A percentile compares a stretch with the other conserved stretches of the same genome.
These are phyloP conservation scores for Podospora bellae-mahoneyi DNA, from an alignment of 495 filamentous ascomycete genomes.

Conservation along the genomic window DNA sequence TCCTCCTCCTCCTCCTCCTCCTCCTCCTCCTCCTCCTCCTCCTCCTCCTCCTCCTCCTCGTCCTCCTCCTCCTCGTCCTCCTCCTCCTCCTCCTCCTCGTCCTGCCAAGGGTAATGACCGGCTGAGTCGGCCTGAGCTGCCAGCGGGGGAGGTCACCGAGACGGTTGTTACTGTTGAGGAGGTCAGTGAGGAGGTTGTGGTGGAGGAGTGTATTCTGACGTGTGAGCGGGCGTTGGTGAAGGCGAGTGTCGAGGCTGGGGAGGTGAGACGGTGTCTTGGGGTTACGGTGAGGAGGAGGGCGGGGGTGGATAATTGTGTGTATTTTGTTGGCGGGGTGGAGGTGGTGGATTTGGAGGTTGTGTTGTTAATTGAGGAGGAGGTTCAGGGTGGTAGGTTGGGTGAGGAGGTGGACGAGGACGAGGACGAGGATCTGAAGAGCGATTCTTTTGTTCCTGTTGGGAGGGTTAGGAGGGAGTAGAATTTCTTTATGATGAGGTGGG, in stretches of 20 bases:
- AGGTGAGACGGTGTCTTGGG: background rate
- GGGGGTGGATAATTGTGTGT: background rate
- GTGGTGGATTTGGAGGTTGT: constrained; percentile 3
- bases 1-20: too few species aligned
- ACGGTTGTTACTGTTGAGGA: background rate
- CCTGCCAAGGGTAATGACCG: background rate
- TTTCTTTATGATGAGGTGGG: background rate
- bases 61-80: too few species aligned
- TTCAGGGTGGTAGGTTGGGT: background rate
- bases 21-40: too few species aligned
- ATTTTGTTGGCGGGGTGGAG: background rate
- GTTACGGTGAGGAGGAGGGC: background rate
- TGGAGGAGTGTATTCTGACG: background rate
- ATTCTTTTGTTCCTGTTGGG: background rate
- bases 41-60: too few species aligned
- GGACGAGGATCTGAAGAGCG: background rate
- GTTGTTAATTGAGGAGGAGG: background rate
- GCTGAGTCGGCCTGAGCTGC: background rate
- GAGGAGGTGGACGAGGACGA: background rate
- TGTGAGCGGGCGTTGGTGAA: background rate
- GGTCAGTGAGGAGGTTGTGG: background rate
- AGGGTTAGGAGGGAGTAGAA: background rate
- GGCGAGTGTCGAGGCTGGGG: background rate
- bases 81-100: background rate
- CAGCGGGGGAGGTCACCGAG: background rate